Conservation (phyloP, 108 stramenopile genomes). For the Nitzschia putrida region DNA sequence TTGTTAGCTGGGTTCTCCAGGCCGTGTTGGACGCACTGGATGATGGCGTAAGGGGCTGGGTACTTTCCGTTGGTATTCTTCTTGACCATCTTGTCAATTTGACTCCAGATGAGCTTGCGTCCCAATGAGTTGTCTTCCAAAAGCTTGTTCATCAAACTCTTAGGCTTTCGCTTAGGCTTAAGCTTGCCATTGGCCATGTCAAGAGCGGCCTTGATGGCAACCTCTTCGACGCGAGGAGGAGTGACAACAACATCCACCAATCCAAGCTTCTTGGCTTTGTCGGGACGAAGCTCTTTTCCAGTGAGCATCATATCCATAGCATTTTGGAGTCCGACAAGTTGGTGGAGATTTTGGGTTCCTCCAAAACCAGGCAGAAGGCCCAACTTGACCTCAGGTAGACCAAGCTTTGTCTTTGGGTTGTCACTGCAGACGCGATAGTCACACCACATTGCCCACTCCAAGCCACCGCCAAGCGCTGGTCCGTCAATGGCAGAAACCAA, state of each 20-base stretch:
- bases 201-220: slow-evolving; percentile 84
- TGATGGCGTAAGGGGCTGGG: slow-evolving; percentile 92
- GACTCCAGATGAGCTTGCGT: slow-evolving; percentile 89
- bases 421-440: slow-evolving; percentile 97
- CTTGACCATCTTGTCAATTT: slow-evolving; percentile 88
- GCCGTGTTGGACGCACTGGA: slow-evolving; percentile 92
- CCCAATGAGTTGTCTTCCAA: slow-evolving; percentile 93
- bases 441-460: slow-evolving; percentile 99
- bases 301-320: slow-evolving; percentile 98
- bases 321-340: slow-evolving; percentile 87
- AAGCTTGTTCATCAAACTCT: slow-evolving; percentile 73
- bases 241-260: slow-evolving; percentile 95
- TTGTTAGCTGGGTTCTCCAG: slow-evolving; percentile 69
- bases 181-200: slow-evolving; percentile 85
- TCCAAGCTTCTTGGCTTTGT: slow-evolving; percentile 98
- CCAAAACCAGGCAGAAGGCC: slow-evolving; percentile 98
- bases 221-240: slow-evolving; percentile 81
- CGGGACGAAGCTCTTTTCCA: slow-evolving; percentile 93
- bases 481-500: slow-evolving; percentile 97
- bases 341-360: slow-evolving; percentile 95
- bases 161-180: slow-evolving; percentile 86
- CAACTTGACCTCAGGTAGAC: slow-evolving; percentile 97
- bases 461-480: slow-evolving; percentile 95
- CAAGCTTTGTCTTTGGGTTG: slow-evolving; percentile 89
- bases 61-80: slow-evolving; percentile 97